Percentiles rank a stretch among this genome's conserved stretches.
phyloP scores from a whole-genome alignment of 75 land plant genomes.

The Pinus tabuliformis region DNA sequence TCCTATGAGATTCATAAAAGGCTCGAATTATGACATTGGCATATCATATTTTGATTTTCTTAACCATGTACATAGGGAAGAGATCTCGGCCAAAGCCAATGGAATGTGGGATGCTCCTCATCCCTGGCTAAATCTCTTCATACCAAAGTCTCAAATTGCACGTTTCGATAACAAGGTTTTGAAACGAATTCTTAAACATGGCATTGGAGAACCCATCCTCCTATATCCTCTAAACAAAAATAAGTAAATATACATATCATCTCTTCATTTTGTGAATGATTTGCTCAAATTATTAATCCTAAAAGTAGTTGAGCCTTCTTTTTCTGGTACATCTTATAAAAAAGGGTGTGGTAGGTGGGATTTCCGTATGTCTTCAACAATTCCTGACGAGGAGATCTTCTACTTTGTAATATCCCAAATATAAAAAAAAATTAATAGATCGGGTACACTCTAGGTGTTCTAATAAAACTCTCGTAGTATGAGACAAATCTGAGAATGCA shows the following conservation, averaged over 20 bases:
- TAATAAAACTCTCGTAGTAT: too few relatives aligned
- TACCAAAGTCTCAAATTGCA: slow-evolving; percentile 45
- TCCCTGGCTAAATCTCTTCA: slow-evolving; percentile 75
- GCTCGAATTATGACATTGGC: slow-evolving; percentile 46
- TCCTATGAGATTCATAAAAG: slow-evolving; percentile 33
- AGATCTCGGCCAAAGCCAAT: slow-evolving; percentile 39
- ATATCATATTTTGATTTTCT: slow-evolving; percentile 62
- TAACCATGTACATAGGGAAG: slow-evolving; percentile 48
- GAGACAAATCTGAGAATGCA: too few relatives aligned
- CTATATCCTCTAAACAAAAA: slow-evolving; percentile 51
- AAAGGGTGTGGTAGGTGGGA: slow-evolving; percentile 54
- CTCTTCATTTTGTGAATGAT: too few relatives aligned
- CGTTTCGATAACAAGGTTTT: slow-evolving; percentile 56
- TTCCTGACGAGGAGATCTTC: slow-evolving; percentile 53
- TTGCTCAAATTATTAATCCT: too few relatives aligned
- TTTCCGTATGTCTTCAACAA: slow-evolving; percentile 34
- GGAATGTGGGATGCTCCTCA: slow-evolving; percentile 76
- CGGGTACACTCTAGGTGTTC: too few relatives aligned
- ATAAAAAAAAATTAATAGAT: too few relatives aligned
- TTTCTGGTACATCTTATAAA: too few relatives aligned
- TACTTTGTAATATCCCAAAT: too few relatives aligned
- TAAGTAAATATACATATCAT: slow-evolving; percentile 45
- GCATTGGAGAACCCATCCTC: slow-evolving; percentile 68
- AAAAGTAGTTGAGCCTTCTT: too few relatives aligned
- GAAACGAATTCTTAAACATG: slow-evolving; percentile 37